Conservation (phyloP, 176 grass and related monocot species). For the Avena eriantha region DNA sequence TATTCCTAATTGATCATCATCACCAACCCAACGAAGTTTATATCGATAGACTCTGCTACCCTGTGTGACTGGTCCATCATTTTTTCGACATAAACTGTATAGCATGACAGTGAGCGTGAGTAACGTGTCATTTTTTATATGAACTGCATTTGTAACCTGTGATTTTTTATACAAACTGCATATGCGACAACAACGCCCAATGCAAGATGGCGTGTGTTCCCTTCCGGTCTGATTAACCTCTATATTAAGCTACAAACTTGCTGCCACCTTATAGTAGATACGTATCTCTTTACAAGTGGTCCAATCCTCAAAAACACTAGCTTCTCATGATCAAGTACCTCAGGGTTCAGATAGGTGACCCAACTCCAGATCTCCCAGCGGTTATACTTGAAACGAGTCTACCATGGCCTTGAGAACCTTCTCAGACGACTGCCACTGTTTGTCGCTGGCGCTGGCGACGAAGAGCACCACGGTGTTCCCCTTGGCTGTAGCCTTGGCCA, state of each 20-base stretch:
- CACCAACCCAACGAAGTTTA: too few species aligned
- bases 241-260: background rate
- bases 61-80: too few species aligned
- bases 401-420: conserved; percentile 86
- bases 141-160: too few species aligned
- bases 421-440: conserved; percentile 72
- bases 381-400: conserved; percentile 79
- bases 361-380: background rate
- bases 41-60: too few species aligned
- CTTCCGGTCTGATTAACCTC: background rate
- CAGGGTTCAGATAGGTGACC: background rate
- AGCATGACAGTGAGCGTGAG: too few species aligned
- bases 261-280: background rate
- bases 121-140: too few species aligned
- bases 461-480: conserved; percentile 93
- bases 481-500: conserved; percentile 97
- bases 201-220: too few species aligned
- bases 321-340: background rate
- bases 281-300: background rate
- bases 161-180: too few species aligned
- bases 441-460: conserved; percentile 90
- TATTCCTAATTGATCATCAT: too few species aligned
- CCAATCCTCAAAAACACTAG: conserved; percentile 7
- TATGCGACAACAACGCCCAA: too few species aligned
- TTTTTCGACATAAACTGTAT: too few species aligned